phyloP scores from a whole-genome alignment of 305 asterid genomes.

The Solanum hybrid region DNA sequence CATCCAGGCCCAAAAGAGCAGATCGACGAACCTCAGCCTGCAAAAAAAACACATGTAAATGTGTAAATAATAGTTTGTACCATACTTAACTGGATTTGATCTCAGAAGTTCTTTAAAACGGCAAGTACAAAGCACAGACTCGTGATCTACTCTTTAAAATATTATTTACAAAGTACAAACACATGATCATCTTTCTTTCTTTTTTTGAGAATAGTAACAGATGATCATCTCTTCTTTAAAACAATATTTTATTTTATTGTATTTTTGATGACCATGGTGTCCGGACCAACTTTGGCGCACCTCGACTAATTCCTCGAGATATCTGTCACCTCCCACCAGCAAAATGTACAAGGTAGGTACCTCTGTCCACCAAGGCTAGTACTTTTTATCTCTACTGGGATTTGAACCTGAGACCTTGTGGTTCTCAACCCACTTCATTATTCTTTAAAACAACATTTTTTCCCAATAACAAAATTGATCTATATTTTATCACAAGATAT shows the following conservation, averaged over 20 bases:
- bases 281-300: neutral
- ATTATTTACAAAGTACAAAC: neutral
- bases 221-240: neutral
- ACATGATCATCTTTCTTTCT: neutral
- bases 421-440: neutral
- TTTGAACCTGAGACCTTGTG: neutral
- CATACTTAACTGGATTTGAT: neutral
- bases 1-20: slow-evolving; percentile 55
- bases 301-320: neutral
- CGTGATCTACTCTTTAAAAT: neutral
- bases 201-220: neutral
- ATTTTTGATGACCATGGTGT: neutral
- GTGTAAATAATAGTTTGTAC: neutral
- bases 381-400: neutral
- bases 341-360: neutral
- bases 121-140: neutral
- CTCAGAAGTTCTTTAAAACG: neutral
- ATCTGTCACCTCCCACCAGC: neutral
- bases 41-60: neutral
- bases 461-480: neutral
- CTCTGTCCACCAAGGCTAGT: neutral
- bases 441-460: neutral
- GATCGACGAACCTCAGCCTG: slow-evolving; percentile 78
- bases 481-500: neutral
- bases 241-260: neutral